These are phyloP conservation scores for Arthrobotrys musiformis DNA, from an alignment of 2,329 filamentous ascomycete genomes.

Conservation along the genomic window DNA sequence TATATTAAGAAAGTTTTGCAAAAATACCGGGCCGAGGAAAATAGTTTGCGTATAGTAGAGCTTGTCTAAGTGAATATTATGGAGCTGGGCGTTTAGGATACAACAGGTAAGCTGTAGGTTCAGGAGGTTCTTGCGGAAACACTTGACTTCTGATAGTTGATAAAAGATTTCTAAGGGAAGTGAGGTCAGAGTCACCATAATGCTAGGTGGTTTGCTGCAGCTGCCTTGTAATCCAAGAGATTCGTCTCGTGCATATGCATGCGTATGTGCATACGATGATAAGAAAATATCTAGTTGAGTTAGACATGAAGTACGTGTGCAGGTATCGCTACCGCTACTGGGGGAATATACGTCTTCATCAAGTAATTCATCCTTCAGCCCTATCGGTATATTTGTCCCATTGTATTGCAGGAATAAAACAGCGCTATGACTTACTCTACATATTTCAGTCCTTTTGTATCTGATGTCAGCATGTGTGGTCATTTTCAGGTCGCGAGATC, in stretches of 20 bases:
- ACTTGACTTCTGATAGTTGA: neutral
- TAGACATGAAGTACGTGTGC: no score
- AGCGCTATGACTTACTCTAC: neutral
- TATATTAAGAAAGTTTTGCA: neutral
- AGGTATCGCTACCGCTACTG: no score
- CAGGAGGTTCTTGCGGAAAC: neutral
- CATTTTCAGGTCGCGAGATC: neutral
- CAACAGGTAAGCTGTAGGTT: neutral
- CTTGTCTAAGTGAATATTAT: neutral
- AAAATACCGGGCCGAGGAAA: neutral
- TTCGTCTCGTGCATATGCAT: no score
- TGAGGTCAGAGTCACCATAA: neutral
- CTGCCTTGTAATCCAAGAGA: no score
- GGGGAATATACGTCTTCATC: no score
- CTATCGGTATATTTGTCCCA: no score
- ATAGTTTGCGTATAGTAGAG: neutral
- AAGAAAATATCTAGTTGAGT: no score
- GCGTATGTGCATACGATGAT: no score
- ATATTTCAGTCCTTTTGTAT: conserved; percentile 4
- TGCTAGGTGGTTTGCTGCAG: no score
- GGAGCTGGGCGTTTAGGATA: neutral
- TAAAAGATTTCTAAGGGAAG: neutral
- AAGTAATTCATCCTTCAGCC: no score
- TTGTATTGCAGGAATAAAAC: no score
- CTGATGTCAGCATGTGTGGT: conserved; percentile 15